Evolutionary conservation across 208 protist species (phyloP).

Genomic region (Crithidia acanthocephali): DNA sequence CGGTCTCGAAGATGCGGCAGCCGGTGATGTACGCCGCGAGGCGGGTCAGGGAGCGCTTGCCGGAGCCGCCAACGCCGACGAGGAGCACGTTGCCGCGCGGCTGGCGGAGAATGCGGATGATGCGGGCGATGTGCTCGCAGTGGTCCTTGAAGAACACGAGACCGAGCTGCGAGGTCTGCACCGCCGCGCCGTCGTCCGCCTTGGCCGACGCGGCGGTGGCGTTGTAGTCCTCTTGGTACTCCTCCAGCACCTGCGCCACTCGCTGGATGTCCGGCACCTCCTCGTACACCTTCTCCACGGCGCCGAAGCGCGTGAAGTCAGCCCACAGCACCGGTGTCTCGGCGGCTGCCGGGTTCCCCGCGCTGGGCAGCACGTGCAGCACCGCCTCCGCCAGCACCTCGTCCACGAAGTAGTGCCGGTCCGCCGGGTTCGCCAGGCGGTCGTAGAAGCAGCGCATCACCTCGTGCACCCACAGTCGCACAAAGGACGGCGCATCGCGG

Average conservation of each 20-base stretch:
- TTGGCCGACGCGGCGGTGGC: conserved; percentile 41
- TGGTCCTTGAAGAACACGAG: conserved; percentile 96
- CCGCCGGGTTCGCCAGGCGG: conserved; percentile 94
- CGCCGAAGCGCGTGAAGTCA: conserved; percentile 93
- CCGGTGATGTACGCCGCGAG: conserved; percentile 93
- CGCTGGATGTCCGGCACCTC: conserved; percentile 77
- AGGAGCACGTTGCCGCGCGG: conserved; percentile 97
- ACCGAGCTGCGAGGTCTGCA: conserved; percentile 62
- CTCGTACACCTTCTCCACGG: conserved; percentile 90
- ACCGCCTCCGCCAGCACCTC: conserved; percentile 90
- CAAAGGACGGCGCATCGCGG: conserved; percentile 55
- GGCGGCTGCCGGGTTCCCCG: conserved; percentile 10
- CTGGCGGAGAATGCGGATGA: conserved; percentile 97
- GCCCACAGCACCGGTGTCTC: conserved; percentile 89
- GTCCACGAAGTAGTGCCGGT: conserved; percentile 93
- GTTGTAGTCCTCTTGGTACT: conserved; percentile 96
- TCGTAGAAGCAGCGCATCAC: conserved; percentile 97
- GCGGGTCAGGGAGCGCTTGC: conserved; percentile 96
- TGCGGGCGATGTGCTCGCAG: conserved; percentile 96
- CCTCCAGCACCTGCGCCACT: conserved; percentile 79
- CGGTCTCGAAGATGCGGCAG: conserved; percentile 91
- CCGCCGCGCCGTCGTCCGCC: conserved; percentile 31
- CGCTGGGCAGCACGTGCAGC: conserved; percentile 67
- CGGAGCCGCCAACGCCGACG: conserved; percentile 97
- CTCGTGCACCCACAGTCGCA: conserved; percentile 97